These are phyloP conservation scores for Apostasia ramifera DNA, from an alignment of 106 monocot genomes.

Conservation along the genomic window DNA sequence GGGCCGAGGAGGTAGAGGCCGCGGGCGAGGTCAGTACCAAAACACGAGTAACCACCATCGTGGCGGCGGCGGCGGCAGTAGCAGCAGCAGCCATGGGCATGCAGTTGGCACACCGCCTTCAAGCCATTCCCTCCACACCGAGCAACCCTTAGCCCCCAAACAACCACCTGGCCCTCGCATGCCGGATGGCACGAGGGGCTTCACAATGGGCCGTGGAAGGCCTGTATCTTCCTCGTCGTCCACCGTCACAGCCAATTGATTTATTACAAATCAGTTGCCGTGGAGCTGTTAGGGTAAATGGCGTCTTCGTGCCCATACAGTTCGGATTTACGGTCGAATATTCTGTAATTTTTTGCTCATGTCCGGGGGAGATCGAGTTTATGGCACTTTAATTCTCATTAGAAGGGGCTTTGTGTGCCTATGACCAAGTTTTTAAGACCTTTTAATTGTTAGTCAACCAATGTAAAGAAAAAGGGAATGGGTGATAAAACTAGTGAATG, in stretches of 20 bases:
- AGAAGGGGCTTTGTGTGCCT: too few relatives aligned
- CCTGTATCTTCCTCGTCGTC: constrained; percentile 1
- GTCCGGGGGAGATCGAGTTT: too few relatives aligned
- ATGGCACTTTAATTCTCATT: too few relatives aligned
- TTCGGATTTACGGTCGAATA: too few relatives aligned
- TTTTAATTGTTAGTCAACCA: too few relatives aligned
- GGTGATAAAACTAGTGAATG: constrained; percentile 3
- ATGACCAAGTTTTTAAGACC: too few relatives aligned
- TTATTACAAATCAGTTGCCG: too few relatives aligned
- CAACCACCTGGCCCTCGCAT: constrained; percentile 73
- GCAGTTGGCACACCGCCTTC: constrained; percentile 37
- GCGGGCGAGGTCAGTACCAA: constrained; percentile 48
- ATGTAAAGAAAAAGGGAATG: neutral
- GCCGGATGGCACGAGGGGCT: constrained; percentile 80
- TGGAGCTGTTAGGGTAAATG: too few relatives aligned
- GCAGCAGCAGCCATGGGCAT: constrained; percentile 14
- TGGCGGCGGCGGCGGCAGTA: neutral
- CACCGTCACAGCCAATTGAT: too few relatives aligned
- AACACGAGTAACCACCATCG: constrained; percentile 14
- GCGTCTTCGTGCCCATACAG: too few relatives aligned
- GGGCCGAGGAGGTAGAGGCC: constrained; percentile 40
- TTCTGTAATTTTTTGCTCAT: too few relatives aligned
- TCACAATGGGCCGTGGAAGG: constrained; percentile 71
- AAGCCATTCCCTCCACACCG: constrained; percentile 11
- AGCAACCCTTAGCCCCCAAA: constrained; percentile 27